These are phyloP conservation scores for Herpetomonas tarakana DNA, from an alignment of 208 protist genomes.

Conservation along the genomic window DNA sequence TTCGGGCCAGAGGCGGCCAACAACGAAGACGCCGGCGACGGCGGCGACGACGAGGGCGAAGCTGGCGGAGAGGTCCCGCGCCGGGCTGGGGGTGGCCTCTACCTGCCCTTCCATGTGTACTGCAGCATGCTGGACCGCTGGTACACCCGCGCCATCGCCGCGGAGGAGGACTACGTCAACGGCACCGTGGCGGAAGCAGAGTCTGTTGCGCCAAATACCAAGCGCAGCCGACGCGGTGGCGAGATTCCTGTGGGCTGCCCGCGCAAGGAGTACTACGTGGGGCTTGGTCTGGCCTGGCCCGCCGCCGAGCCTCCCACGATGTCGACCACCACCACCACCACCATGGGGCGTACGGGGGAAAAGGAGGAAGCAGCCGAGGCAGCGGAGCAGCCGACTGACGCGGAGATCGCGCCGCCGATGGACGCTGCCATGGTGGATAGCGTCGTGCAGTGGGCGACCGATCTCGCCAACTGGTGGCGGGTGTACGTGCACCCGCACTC, in stretches of 20 bases:
- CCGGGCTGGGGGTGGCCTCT: not conserved
- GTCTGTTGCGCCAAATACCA: slow-evolving; percentile 1
- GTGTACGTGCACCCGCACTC: slow-evolving; percentile 26
- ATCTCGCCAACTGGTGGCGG: slow-evolving; percentile 28
- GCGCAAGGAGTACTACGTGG: slow-evolving; percentile 28
- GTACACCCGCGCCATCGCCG: slow-evolving; percentile 43
- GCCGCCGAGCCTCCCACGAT: not conserved
- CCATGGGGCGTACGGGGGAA: not conserved
- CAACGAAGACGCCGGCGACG: not conserved
- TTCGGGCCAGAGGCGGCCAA: not conserved
- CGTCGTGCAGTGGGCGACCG: slow-evolving; percentile 23
- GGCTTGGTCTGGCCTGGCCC: not conserved
- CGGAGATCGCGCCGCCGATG: not conserved
- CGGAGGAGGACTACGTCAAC: slow-evolving; percentile 27
- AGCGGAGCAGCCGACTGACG: not conserved
- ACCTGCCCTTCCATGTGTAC: slow-evolving; percentile 13
- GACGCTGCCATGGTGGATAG: slow-evolving; percentile 6
- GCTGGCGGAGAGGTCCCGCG: not conserved
- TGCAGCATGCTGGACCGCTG: slow-evolving; percentile 31
- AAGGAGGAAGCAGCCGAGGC: not conserved
- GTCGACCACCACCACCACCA: not conserved
- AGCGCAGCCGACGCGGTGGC: slow-evolving; percentile 8
- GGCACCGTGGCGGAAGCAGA: not conserved
- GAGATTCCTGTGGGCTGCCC: slow-evolving; percentile 30
- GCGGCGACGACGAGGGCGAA: not conserved